Evolutionary conservation across 169 alveolate species (phyloP).

Genomic region (Plasmodium chabaudi): DNA sequence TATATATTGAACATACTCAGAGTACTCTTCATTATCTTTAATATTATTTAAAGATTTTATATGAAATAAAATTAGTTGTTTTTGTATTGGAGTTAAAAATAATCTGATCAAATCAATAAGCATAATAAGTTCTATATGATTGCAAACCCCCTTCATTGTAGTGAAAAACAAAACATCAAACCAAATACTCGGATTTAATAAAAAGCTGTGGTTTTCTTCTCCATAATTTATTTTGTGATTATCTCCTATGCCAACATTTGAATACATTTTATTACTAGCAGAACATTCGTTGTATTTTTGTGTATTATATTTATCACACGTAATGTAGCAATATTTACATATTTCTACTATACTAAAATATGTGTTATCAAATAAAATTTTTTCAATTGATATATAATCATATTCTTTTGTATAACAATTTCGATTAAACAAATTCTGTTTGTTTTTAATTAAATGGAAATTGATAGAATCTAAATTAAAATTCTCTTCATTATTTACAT

Average conservation of each 20-base stretch:
- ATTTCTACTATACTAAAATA: conserved; percentile 67
- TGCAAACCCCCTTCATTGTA: conserved; percentile 52
- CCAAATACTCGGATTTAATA: conserved; percentile 69
- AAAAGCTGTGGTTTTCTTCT: conserved; percentile 8
- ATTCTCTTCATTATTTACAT: not conserved
- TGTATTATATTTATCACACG: conserved; percentile 36
- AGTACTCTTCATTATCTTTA: conserved; percentile 38
- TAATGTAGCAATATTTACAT: conserved; percentile 56
- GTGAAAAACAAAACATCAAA: conserved; percentile 55
- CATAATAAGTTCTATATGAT: conserved; percentile 32
- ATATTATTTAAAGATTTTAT: conserved; percentile 31
- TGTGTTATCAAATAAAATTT: conserved; percentile 60
- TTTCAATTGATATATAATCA: conserved; percentile 62
- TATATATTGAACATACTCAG: conserved; percentile 47
- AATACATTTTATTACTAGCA: too few species aligned
- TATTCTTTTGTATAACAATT: conserved; percentile 65
- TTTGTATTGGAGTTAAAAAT: conserved; percentile 70
- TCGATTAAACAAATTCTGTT: conserved; percentile 36
- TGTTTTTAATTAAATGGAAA: conserved; percentile 32
- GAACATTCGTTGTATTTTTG: not conserved
- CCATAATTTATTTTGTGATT: not conserved
- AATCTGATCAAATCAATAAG: conserved; percentile 51
- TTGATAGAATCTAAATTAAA: conserved; percentile 22
- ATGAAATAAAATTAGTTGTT: conserved; percentile 60
- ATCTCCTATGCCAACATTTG: too few species aligned